Conservation (phyloP, 352 stramenopile genomes). For the Phytophthora pluvialis region DNA sequence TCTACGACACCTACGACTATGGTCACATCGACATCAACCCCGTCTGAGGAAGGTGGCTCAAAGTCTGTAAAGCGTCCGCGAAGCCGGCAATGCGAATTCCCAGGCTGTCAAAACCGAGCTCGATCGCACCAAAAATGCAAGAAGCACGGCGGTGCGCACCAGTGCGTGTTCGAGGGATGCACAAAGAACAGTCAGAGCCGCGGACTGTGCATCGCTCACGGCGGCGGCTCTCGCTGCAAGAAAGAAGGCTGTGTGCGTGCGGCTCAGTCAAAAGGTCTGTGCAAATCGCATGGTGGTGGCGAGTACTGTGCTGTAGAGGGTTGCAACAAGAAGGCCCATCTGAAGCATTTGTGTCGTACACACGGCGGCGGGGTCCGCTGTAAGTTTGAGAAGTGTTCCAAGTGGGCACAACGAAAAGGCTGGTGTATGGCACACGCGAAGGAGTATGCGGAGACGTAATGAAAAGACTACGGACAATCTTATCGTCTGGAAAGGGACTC, state of each 20-base stretch:
- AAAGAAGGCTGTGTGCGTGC: conserved; percentile 79
- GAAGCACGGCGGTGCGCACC: conserved; percentile 87
- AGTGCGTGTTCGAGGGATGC: conserved; percentile 85
- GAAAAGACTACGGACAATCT: conserved; percentile 12
- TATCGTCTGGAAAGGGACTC: conserved; percentile 12
- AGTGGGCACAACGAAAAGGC: conserved; percentile 88
- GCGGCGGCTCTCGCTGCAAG: conserved; percentile 82
- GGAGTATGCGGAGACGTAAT: conserved; percentile 62
- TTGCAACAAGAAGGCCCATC: conserved; percentile 87
- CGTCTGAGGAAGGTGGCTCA: conserved; percentile 6
- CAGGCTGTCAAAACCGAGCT: conserved; percentile 78
- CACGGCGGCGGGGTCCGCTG: conserved; percentile 86
- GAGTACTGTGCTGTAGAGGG: conserved; percentile 84
- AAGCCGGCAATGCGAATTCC: conserved; percentile 73
- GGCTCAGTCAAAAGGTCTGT: conserved; percentile 87
- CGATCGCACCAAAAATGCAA: conserved; percentile 90
- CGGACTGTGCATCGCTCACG: conserved; percentile 85
- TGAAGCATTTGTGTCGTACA: conserved; percentile 87
- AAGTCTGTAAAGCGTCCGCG: conserved; percentile 46
- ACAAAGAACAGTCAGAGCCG: conserved; percentile 90
- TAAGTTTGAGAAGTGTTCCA: conserved; percentile 80
- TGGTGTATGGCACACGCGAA: conserved; percentile 92
- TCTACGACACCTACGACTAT: neutral
- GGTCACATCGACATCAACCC: conserved; percentile 15
- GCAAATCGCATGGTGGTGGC: conserved; percentile 85